phyloP scores from a whole-genome alignment of 352 stramenopile species.

The Aphanomyces euteiches region DNA sequence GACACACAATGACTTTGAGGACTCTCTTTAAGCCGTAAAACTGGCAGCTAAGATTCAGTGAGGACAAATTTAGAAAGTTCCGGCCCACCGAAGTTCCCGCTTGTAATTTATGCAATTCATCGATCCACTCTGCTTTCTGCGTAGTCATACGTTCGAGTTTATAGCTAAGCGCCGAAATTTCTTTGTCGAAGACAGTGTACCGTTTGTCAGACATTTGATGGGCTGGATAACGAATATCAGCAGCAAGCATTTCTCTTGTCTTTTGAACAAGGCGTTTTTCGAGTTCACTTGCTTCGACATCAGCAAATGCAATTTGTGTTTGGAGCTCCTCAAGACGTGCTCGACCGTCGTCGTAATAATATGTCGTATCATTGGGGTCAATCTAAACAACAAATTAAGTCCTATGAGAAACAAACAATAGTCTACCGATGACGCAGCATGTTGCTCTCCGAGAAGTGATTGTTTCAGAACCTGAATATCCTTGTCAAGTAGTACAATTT shows the following conservation, averaged over 20 bases:
- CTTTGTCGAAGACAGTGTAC: constrained; percentile 55
- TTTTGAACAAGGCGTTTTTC: constrained; percentile 64
- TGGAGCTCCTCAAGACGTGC: constrained; percentile 17
- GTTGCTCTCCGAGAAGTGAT: constrained; percentile 18
- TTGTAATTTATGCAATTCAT: constrained; percentile 43
- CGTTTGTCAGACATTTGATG: not conserved
- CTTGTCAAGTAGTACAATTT: constrained; percentile 18
- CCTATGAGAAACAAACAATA: not conserved
- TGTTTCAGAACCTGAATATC: constrained; percentile 21
- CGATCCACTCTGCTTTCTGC: constrained; percentile 69
- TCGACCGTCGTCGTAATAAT: constrained; percentile 27
- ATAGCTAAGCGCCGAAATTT: constrained; percentile 71
- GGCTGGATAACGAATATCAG: constrained; percentile 32
- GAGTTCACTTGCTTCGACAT: constrained; percentile 41
- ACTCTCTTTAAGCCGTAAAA: constrained; percentile 17
- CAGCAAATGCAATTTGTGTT: constrained; percentile 25
- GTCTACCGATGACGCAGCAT: not conserved
- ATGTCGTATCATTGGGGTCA: not conserved
- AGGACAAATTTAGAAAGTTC: constrained; percentile 39
- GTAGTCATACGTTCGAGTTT: constrained; percentile 71
- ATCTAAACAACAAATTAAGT: not conserved
- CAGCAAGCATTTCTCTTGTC: constrained; percentile 63
- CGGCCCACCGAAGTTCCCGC: not conserved
- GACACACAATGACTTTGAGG: constrained; percentile 35
- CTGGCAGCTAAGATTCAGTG: constrained; percentile 30